phyloP scores from a whole-genome alignment of 257 asterid genomes.

The Linaria vulgaris region DNA sequence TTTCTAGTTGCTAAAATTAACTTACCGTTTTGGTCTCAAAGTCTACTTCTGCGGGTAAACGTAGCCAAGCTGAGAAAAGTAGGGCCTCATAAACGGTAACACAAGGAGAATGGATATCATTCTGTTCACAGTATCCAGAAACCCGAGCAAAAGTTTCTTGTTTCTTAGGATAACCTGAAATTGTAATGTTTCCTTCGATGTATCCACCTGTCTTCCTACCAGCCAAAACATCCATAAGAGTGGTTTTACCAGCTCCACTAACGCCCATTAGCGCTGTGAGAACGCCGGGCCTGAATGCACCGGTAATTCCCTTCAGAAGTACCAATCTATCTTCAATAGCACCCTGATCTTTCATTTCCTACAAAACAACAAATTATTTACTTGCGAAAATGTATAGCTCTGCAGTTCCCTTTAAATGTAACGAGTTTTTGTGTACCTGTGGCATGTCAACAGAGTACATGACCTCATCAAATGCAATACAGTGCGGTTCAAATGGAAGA shows the following conservation, averaged over 20 bases:
- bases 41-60: conserved; percentile 48
- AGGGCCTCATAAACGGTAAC: conserved; percentile 63
- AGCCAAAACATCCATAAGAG: conserved; percentile 72
- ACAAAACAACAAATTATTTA: neutral
- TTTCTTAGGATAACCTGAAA: conserved; percentile 64
- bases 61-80: conserved; percentile 64
- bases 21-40: conserved; percentile 46
- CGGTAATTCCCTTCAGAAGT: conserved; percentile 62
- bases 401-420: neutral
- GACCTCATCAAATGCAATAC: conserved; percentile 47
- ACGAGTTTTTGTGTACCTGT: conserved; percentile 30
- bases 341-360: conserved; percentile 54
- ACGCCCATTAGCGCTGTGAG: conserved; percentile 76
- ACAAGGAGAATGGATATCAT: conserved; percentile 66
- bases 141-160: conserved; percentile 72
- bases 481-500: conserved; percentile 59
- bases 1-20: neutral
- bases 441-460: conserved; percentile 66
- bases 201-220: conserved; percentile 80
- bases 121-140: conserved; percentile 73
- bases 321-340: conserved; percentile 43
- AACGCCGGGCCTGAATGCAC: conserved; percentile 65
- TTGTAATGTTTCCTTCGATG: conserved; percentile 50
- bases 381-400: neutral
- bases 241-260: conserved; percentile 78